Percentiles rank a stretch among this genome's conserved stretches.
These are phyloP conservation scores for Wallemia hederae DNA, from an alignment of 1,284 basidiomycete genomes.

Conservation along the genomic window DNA sequence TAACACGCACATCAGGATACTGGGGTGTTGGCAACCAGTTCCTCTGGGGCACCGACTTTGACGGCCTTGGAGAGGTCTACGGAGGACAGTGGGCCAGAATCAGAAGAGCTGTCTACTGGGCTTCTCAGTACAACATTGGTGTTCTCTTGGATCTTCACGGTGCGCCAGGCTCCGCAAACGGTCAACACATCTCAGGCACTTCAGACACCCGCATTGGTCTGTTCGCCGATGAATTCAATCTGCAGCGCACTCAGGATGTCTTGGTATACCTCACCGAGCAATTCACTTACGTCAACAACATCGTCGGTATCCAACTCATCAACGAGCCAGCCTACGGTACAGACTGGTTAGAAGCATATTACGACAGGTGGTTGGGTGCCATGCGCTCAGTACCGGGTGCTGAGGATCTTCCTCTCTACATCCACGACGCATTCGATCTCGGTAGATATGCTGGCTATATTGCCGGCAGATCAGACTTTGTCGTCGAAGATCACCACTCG, in stretches of 20 bases:
- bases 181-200: constrained; percentile 38
- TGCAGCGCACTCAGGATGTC: constrained; percentile 29
- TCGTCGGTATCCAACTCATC: constrained; percentile 42
- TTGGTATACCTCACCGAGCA: constrained; percentile 28
- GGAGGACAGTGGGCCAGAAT: constrained; percentile 28
- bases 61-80: constrained; percentile 29
- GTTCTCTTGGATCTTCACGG: constrained; percentile 49
- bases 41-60: constrained; percentile 27
- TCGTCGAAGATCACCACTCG: constrained; percentile 46
- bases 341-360: background rate
- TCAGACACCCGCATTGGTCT: constrained; percentile 30
- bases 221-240: constrained; percentile 25
- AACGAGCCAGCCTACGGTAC: constrained; percentile 35
- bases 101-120: constrained; percentile 33
- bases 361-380: background rate
- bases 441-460: constrained; percentile 27
- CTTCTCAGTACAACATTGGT: constrained; percentile 30
- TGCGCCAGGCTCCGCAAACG: constrained; percentile 31
- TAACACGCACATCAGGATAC: constrained; percentile 13
- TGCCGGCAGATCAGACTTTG: constrained; percentile 29
- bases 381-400: background rate
- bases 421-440: constrained; percentile 27
- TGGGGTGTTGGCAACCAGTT: constrained; percentile 13
- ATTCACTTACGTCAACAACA: constrained; percentile 32
- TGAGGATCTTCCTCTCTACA: background rate